These are phyloP conservation scores for Arabidopsis lyrata DNA, from an alignment of 441 rosid species.

Conservation along the genomic window DNA sequence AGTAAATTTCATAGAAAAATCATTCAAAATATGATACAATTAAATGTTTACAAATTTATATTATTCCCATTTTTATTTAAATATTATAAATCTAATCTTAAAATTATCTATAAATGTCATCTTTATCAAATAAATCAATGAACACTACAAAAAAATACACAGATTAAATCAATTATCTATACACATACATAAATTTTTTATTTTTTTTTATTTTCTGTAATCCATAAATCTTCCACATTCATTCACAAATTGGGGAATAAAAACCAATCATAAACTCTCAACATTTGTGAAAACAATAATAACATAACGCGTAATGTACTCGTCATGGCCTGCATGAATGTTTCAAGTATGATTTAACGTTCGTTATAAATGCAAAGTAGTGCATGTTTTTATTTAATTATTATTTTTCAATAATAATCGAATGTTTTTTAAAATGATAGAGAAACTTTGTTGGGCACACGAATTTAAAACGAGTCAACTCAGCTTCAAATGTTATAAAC, in stretches of 20 bases:
- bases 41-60: neutral
- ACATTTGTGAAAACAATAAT: conserved; percentile 15
- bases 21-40: neutral
- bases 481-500: conserved; percentile 32
- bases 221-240: neutral
- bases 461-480: conserved; percentile 45
- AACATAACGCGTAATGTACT: conserved; percentile 1
- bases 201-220: neutral
- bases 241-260: neutral
- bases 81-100: neutral
- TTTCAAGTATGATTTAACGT: conserved; percentile 31
- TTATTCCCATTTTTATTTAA: neutral
- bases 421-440: conserved; percentile 11
- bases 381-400: conserved; percentile 20
- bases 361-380: conserved; percentile 22
- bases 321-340: conserved; percentile 40
- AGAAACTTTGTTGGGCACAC: conserved; percentile 34
- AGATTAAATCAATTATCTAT: neutral
- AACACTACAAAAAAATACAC: neutral
- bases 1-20: neutral
- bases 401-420: neutral
- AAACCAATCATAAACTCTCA: neutral
- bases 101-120: neutral
- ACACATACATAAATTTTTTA: no score
- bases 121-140: neutral